Evolutionary conservation across 176 grass and related monocot genomes (phyloP).

Genomic region (Paspalum vaginatum): DNA sequence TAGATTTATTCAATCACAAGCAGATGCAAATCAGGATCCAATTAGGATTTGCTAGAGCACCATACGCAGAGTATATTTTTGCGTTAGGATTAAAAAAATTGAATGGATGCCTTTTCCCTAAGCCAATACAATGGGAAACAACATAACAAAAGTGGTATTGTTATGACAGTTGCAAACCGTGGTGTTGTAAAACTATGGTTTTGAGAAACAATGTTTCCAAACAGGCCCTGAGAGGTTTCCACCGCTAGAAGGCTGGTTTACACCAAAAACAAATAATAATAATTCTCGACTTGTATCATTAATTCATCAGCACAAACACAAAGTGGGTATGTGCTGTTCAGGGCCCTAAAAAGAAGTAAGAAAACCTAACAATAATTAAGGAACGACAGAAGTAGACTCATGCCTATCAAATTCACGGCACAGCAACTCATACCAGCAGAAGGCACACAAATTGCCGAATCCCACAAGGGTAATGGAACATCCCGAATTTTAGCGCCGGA

Average conservation of each 20-base stretch:
- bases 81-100: no score
- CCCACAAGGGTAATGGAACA: background rate
- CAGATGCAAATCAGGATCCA: constrained; percentile 2
- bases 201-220: no score
- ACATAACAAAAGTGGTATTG: background rate
- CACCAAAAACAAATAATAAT: no score
- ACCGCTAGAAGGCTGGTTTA: background rate
- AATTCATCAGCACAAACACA: background rate
- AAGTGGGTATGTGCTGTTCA: background rate
- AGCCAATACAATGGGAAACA: constrained; percentile 1
- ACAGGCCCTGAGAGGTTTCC: background rate
- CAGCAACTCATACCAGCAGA: background rate
- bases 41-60: background rate
- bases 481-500: no score
- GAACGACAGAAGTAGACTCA: background rate
- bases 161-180: no score
- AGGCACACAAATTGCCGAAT: background rate
- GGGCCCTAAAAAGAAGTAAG: background rate
- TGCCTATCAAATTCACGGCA: background rate
- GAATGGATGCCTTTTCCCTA: no score
- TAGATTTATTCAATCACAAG: background rate
- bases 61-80: background rate
- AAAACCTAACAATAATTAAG: background rate
- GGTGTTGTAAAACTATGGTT: no score
- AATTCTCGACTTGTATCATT: background rate